These are phyloP conservation scores for Parachaetomium inaequale DNA, from an alignment of 495 filamentous ascomycete genomes.

Conservation along the genomic window DNA sequence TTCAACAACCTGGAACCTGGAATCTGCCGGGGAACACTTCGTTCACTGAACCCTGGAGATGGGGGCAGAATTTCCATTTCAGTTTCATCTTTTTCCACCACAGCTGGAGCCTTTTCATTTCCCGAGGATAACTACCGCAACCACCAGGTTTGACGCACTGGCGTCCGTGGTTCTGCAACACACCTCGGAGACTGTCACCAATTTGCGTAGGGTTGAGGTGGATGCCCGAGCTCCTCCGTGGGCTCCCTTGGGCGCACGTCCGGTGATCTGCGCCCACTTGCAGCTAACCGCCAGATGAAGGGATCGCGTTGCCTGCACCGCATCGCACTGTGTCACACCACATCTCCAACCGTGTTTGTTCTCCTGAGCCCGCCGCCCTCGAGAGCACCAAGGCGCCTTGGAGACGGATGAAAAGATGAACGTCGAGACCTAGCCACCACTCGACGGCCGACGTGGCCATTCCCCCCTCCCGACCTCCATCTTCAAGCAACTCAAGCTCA, in stretches of 20 bases:
- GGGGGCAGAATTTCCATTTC: no score
- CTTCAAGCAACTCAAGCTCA: neutral
- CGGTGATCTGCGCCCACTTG: neutral
- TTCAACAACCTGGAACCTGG: no score
- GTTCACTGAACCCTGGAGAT: no score
- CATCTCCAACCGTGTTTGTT: constrained; percentile 1
- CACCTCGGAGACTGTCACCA: neutral
- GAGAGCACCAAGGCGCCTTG: neutral
- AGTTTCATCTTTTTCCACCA: no score
- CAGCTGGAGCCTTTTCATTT: no score
- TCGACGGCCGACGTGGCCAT: no score
- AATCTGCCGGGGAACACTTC: no score
- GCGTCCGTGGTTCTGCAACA: neutral
- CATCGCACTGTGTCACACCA: neutral
- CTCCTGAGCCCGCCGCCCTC: neutral
- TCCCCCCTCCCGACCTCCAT: no score
- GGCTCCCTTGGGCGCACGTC: no score
- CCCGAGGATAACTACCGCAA: constrained; percentile 2
- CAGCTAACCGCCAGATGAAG: constrained; percentile 26
- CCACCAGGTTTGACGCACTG: neutral
- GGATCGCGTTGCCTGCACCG: constrained; percentile 13
- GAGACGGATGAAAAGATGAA: neutral
- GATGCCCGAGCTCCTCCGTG: no score
- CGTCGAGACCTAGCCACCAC: no score
- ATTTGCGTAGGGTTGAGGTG: constrained; percentile 26